Evolutionary conservation across 257 asterid species (phyloP).

Genomic region (Nicotiana obtusifolia): DNA sequence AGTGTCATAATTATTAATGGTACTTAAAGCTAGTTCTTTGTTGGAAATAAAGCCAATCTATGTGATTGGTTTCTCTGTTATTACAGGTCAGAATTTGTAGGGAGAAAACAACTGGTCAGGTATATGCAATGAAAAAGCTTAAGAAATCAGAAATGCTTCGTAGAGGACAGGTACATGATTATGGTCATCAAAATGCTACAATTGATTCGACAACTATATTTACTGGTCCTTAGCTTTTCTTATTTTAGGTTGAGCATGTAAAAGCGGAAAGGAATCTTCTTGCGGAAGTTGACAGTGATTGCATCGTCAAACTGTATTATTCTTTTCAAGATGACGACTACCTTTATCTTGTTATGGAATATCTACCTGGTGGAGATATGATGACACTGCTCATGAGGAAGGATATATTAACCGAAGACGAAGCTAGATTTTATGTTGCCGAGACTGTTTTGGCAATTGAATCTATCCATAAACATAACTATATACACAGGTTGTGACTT

Average conservation of each 20-base stretch:
- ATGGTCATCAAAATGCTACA: constrained; percentile 1
- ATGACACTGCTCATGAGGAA: constrained; percentile 53
- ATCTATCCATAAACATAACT: constrained; percentile 48
- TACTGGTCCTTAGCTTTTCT: constrained; percentile 5
- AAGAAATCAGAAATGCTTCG: constrained; percentile 53
- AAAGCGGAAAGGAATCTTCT: constrained; percentile 53
- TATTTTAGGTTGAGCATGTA: constrained; percentile 44
- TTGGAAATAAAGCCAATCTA: constrained; percentile 1
- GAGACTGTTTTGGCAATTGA: constrained; percentile 49
- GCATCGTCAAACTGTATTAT: constrained; percentile 45
- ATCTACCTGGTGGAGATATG: constrained; percentile 54
- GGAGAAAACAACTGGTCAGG: constrained; percentile 42
- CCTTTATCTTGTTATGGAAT: constrained; percentile 47
- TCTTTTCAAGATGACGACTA: constrained; percentile 46
- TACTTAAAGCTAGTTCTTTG: constrained; percentile 6
- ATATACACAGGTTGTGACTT: constrained; percentile 37
- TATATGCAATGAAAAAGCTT: constrained; percentile 44
- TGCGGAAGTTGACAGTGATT: constrained; percentile 42
- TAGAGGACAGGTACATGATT: constrained; percentile 35
- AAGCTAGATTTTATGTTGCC: constrained; percentile 49
- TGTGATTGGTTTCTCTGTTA: constrained; percentile 2
- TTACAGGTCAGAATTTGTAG: constrained; percentile 40
- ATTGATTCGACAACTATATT: background rate
- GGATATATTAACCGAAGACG: constrained; percentile 41
- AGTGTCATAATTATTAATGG: background rate